Evolutionary conservation across 768 basidiomycete species (phyloP), one percentile per base, ranked within the genome.

Genomic region (Neoboletus brunneissimus): DNA sequence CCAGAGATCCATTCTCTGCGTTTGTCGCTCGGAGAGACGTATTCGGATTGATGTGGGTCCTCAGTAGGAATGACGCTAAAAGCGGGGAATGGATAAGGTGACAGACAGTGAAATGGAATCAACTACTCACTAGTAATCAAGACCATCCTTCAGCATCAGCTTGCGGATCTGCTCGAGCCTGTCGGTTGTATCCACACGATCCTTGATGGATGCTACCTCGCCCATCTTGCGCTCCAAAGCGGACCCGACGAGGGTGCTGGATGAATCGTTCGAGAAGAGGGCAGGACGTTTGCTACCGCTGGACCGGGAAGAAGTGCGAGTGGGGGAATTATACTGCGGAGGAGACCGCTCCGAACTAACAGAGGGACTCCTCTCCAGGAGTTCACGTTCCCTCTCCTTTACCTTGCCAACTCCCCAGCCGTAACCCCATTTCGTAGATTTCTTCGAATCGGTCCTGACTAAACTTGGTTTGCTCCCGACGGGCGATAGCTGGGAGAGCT

Each of bases 31-130:
- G 79, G 69, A 18, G 89, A 82, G 25, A 91, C 87, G 57, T 91
- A 92, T 70, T 94, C 91, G 0, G 90, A 91, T 50, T 83, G 82
- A 67, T 94, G 91, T 6, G 89, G 86, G 65, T 94, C 91, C 70
- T 90, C 89, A 35, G 80, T 84, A 3, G 90, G 90, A 46, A 93
- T 70, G 60, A 91, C 70, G 64, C 90, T 93, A 48, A n/a, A 61
- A 37, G 53, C 41, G 42, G 53, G 48, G 13, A 54, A n/a, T 34
- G 54, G 41, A 44, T 43, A 42, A 64, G 56, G 31, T 44, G 52
- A 51, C 54, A 52, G 32, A 9, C 29, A 32, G 37, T 18, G 37
- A 32, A 53, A 55, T 41, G 46, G 29, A 40, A 20, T 31, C 37
- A 58, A 51, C 38, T 27, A 79, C 87, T 71, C 65, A 91, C 89